These are phyloP conservation scores for Starmerella sp. DNA, from an alignment of 805 yeast genomes.

Conservation along the genomic window DNA sequence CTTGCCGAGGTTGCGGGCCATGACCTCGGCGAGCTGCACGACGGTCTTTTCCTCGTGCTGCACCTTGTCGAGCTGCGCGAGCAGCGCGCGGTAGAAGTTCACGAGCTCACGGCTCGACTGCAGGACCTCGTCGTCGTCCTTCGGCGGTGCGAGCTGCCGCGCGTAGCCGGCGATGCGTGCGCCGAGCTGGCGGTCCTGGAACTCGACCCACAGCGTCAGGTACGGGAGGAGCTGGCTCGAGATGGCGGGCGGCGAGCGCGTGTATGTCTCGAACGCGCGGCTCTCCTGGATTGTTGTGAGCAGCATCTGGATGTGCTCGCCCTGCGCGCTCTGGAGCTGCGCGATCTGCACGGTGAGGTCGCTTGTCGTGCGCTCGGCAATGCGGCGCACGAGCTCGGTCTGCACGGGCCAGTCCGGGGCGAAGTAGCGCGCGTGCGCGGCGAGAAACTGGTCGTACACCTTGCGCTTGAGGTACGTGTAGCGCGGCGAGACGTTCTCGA, in stretches of 20 bases:
- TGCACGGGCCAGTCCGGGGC: conserved; percentile 65
- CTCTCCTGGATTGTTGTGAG: conserved; percentile 64
- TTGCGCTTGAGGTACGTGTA: conserved; percentile 65
- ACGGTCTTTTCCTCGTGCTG: conserved; percentile 34
- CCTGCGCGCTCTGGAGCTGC: conserved; percentile 22
- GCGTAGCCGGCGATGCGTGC: conserved; percentile 40
- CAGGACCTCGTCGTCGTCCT: conserved; percentile 45
- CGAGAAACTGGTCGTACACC: conserved; percentile 43
- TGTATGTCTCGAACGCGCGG: conserved; percentile 66
- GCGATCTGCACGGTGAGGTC: conserved; percentile 50
- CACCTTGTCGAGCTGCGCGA: conserved; percentile 57
- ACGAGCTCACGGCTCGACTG: conserved; percentile 83
- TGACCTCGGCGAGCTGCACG: conserved; percentile 43
- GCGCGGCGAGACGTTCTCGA: conserved; percentile 75
- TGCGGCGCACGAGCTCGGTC: conserved; percentile 45
- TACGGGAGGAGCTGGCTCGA: conserved; percentile 77
- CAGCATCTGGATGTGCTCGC: conserved; percentile 47
- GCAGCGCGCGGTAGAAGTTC: conserved; percentile 57
- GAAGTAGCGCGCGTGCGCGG: conserved; percentile 44
- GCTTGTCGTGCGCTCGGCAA: conserved; percentile 56
- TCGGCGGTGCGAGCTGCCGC: conserved; percentile 33
- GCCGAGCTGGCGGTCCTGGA: conserved; percentile 59
- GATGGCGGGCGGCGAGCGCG: conserved; percentile 35
- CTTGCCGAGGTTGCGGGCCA: conserved; percentile 52
- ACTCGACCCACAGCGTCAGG: conserved; percentile 70